phyloP scores from a whole-genome alignment of 495 filamentous ascomycete species.

The Penicillium diatomitis region DNA sequence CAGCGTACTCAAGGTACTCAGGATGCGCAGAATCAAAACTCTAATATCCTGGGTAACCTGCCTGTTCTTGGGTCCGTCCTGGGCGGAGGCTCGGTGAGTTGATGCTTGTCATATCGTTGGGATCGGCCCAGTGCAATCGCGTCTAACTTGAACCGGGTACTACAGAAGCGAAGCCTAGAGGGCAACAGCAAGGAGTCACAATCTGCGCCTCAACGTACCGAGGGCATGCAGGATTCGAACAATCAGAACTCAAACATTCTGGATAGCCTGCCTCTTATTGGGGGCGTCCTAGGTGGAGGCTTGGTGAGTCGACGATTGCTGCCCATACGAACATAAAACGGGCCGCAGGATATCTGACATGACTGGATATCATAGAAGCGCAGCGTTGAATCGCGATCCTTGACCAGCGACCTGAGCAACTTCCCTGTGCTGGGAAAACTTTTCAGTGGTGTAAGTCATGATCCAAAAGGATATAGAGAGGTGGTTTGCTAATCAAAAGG shows the following conservation, averaged over 20 bases:
- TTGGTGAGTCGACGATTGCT: neutral
- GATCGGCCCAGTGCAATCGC: neutral
- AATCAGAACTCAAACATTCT: neutral
- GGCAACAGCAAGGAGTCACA: too few species aligned
- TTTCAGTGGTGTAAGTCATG: conserved; percentile 12
- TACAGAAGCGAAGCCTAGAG: neutral
- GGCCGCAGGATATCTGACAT: neutral
- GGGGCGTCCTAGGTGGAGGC: neutral
- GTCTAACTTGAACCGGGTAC: neutral
- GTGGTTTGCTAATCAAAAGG: neutral
- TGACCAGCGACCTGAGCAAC: conserved; percentile 10
- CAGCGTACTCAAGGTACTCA: neutral
- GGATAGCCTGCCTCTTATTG: neutral
- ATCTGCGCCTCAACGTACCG: too few species aligned
- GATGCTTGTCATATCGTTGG: neutral
- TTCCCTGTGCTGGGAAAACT: conserved; percentile 8
- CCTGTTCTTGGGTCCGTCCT: neutral
- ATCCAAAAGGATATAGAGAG: too few species aligned
- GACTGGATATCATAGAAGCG: neutral
- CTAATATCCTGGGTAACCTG: neutral
- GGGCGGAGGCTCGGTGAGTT: neutral
- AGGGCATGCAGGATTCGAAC: too few species aligned
- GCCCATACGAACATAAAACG: neutral
- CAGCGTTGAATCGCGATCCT: conserved; percentile 4
- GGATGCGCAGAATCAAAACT: conserved; percentile 1